phyloP scores from a whole-genome alignment of 345 rosid genomes.

The Camelina neglecta region DNA sequence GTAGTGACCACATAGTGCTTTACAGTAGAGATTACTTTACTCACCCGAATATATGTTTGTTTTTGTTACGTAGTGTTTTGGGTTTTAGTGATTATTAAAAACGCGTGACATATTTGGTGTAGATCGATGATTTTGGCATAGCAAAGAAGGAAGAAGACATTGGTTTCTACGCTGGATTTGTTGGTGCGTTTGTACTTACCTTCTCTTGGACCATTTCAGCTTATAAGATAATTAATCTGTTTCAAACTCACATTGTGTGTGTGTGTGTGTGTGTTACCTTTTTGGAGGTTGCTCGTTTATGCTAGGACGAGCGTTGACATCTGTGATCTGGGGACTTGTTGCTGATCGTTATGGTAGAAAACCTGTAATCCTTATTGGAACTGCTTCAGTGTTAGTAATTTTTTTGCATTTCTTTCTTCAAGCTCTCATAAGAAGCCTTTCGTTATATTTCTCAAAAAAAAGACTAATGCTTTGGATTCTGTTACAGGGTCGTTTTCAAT shows the following conservation, averaged over 20 bases:
- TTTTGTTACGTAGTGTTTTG: not conserved
- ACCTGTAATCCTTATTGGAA: conserved; percentile 82
- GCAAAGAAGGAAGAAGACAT: conserved; percentile 86
- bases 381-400: conserved; percentile 68
- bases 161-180: conserved; percentile 86
- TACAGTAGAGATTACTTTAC: not conserved
- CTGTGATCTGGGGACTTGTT: conserved; percentile 81
- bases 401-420: not conserved
- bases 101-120: conserved; percentile 35
- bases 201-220: not conserved
- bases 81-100: not conserved
- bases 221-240: no score
- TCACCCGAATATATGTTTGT: not conserved
- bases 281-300: conserved; percentile 79
- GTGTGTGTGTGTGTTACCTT: not conserved
- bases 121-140: conserved; percentile 77
- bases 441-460: not conserved
- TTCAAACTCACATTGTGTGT: conserved; percentile 27
- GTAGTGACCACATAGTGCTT: not conserved
- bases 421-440: not conserved
- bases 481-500: conserved; percentile 83
- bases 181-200: conserved; percentile 56
- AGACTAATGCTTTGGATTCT: conserved; percentile 10
- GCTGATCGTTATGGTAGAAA: conserved; percentile 95
- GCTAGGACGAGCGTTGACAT: conserved; percentile 92